Conservation (phyloP, 1,284 basidiomycete genomes). For the Porodaedalea pini region DNA sequence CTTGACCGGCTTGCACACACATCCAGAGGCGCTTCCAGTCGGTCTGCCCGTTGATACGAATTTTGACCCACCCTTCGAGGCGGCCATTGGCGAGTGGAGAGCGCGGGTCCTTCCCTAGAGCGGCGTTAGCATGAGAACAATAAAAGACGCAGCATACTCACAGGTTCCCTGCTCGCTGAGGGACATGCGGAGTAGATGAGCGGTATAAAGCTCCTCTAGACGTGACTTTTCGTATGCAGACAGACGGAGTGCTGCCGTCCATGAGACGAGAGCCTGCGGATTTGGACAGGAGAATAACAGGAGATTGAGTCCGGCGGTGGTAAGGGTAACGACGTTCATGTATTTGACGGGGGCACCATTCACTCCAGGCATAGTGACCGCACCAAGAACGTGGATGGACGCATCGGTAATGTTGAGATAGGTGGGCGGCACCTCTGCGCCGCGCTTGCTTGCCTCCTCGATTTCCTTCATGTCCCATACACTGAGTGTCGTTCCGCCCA, state of each 20-base stretch:
- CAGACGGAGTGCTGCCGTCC: conserved; percentile 89
- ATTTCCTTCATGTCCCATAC: conserved; percentile 87
- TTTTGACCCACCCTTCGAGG: conserved; percentile 91
- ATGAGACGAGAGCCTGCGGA: conserved; percentile 71
- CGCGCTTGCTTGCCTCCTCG: conserved; percentile 74
- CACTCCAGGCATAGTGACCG: conserved; percentile 59
- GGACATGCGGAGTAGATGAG: conserved; percentile 82
- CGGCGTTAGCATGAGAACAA: conserved; percentile 8
- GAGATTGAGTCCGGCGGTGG: conserved; percentile 91
- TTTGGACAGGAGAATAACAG: conserved; percentile 84
- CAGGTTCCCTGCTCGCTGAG: conserved; percentile 43
- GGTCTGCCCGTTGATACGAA: conserved; percentile 90
- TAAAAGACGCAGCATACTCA: conserved; percentile 27
- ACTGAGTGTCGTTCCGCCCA: conserved; percentile 89
- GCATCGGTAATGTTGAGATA: conserved; percentile 88
- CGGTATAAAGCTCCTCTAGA: conserved; percentile 96
- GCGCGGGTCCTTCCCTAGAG: conserved; percentile 60
- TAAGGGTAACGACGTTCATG: conserved; percentile 85
- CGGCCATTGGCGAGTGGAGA: conserved; percentile 68
- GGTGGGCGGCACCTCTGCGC: conserved; percentile 78
- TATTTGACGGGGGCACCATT: conserved; percentile 50
- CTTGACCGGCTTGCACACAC: conserved; percentile 55
- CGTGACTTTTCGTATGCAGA: conserved; percentile 94
- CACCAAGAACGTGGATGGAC: conserved; percentile 72
- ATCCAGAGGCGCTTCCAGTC: conserved; percentile 96